Percentiles rank a stretch among this genome's conserved stretches.
Evolutionary conservation across 352 stramenopile genomes (phyloP).

Genomic region (Paralagenidium karlingii): DNA sequence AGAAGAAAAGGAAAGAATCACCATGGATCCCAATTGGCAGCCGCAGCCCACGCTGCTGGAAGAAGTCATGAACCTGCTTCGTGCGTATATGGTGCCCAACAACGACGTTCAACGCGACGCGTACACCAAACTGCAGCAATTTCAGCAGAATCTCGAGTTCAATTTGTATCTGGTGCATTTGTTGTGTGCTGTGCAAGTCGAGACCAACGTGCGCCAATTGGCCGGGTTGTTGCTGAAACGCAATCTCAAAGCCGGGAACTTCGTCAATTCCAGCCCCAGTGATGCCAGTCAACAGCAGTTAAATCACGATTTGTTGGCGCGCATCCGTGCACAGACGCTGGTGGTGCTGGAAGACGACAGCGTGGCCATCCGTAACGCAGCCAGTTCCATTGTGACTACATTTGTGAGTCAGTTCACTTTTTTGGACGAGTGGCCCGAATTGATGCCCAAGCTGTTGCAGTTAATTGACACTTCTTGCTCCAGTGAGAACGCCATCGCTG

Average conservation of each 20-base stretch:
- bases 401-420: slow-evolving; percentile 83
- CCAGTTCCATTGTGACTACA: slow-evolving; percentile 67
- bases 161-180: slow-evolving; percentile 82
- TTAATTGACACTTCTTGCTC: slow-evolving; percentile 20
- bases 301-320: slow-evolving; percentile 75
- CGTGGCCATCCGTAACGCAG: slow-evolving; percentile 62
- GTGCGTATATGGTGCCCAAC: slow-evolving; percentile 75
- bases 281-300: slow-evolving; percentile 27
- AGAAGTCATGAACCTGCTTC: slow-evolving; percentile 64
- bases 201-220: slow-evolving; percentile 61
- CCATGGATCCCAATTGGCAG: slow-evolving; percentile 50
- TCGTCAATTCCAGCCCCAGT: slow-evolving; percentile 32
- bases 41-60: slow-evolving; percentile 57
- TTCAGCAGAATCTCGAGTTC: slow-evolving; percentile 83
- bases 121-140: slow-evolving; percentile 76
- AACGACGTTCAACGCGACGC: slow-evolving; percentile 74
- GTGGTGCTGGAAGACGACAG: slow-evolving; percentile 43
- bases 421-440: slow-evolving; percentile 79
- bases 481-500: slow-evolving; percentile 40
- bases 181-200: slow-evolving; percentile 42
- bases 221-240: slow-evolving; percentile 75
- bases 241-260: slow-evolving; percentile 63
- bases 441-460: slow-evolving; percentile 63
- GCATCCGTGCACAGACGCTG: slow-evolving; percentile 69
- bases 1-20: too few species aligned